These are phyloP conservation scores for Aureobasidium subglaciale DNA, from an alignment of 2,329 filamentous ascomycete genomes.

Conservation along the genomic window DNA sequence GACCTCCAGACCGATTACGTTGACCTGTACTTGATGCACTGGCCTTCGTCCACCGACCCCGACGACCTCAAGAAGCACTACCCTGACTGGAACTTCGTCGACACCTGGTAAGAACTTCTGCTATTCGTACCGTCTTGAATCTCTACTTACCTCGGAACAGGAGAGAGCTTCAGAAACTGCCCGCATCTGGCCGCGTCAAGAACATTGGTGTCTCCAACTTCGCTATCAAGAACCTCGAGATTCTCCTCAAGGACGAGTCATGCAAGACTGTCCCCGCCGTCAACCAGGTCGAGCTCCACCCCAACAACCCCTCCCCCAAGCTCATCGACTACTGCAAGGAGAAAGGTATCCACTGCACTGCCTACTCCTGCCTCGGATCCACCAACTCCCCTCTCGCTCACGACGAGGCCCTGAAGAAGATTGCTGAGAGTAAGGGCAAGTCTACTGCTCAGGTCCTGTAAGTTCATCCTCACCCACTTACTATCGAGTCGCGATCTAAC, in stretches of 20 bases:
- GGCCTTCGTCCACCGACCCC: conserved; percentile 59
- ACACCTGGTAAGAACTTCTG: conserved; percentile 52
- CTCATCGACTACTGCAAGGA: conserved; percentile 51
- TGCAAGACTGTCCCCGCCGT: conserved; percentile 58
- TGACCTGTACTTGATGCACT: conserved; percentile 53
- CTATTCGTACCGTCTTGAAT: not conserved
- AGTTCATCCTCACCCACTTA: not conserved
- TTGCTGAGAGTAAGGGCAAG: conserved; percentile 53
- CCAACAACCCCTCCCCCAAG: conserved; percentile 63
- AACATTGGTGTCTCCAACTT: conserved; percentile 71
- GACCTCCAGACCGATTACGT: conserved; percentile 59
- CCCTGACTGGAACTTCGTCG: conserved; percentile 64
- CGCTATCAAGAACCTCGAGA: conserved; percentile 71
- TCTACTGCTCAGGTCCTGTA: conserved; percentile 65
- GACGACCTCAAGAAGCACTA: conserved; percentile 59
- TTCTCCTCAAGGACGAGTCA: conserved; percentile 54
- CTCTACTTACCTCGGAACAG: conserved; percentile 27
- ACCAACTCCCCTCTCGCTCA: conserved; percentile 60
- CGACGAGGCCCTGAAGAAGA: conserved; percentile 53
- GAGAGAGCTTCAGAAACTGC: conserved; percentile 36
- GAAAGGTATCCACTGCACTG: conserved; percentile 69
- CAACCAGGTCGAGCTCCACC: conserved; percentile 78
- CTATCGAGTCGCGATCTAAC: not conserved
- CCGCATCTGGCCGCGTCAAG: conserved; percentile 58
- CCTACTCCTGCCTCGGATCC: conserved; percentile 63